Evolutionary conservation across 2,329 filamentous ascomycete species (phyloP).

Genomic region (Cladosporium velox): DNA sequence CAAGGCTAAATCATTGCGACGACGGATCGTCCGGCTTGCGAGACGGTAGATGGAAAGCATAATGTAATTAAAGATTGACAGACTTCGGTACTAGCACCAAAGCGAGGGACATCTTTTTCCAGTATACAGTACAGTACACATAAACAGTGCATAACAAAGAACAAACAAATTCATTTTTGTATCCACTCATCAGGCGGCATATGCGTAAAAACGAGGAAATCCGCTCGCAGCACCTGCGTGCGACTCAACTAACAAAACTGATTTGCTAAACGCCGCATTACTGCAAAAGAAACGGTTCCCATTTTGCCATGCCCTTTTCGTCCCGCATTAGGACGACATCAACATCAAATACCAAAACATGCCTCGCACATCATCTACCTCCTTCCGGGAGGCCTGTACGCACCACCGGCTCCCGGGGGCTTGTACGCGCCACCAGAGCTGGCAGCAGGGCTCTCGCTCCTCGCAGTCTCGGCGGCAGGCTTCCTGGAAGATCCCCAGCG

Average conservation of each 20-base stretch:
- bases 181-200: slow-evolving; percentile 4
- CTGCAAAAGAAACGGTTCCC: neutral
- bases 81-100: neutral
- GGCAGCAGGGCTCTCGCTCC: slow-evolving; percentile 25
- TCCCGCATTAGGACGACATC: neutral
- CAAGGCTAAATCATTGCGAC: neutral
- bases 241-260: slow-evolving; percentile 1
- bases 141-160: neutral
- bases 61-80: neutral
- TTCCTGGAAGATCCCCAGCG: slow-evolving; percentile 27
- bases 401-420: slow-evolving; percentile 31
- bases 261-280: slow-evolving; percentile 14
- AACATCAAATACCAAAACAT: neutral
- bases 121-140: no score
- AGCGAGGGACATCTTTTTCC: neutral
- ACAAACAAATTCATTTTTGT: slow-evolving; percentile 10
- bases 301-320: slow-evolving; percentile 2
- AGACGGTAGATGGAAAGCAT: neutral
- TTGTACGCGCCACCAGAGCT: slow-evolving; percentile 39
- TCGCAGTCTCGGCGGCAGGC: slow-evolving; percentile 21
- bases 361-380: slow-evolving; percentile 11
- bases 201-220: neutral
- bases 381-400: slow-evolving; percentile 31
- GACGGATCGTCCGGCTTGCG: neutral
- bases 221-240: slow-evolving; percentile 10